Conservation (phyloP, 805 yeast species). For the Ascoidea asiatica region DNA sequence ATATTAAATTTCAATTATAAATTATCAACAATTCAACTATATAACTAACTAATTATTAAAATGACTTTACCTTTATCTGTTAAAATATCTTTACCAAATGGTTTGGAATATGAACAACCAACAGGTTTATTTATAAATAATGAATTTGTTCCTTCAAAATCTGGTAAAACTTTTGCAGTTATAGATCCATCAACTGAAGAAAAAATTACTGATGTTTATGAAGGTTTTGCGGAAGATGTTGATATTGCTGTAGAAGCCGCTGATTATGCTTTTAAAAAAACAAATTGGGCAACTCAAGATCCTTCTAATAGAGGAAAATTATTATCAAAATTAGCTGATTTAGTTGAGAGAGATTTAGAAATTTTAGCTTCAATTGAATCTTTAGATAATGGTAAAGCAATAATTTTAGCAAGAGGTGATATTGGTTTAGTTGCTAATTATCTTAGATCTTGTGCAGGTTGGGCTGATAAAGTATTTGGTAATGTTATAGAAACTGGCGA, state of each 20-base stretch:
- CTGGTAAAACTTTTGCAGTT: slow-evolving; percentile 46
- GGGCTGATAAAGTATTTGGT: slow-evolving; percentile 81
- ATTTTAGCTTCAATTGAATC: slow-evolving; percentile 71
- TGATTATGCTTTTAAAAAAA: slow-evolving; percentile 51
- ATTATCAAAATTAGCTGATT: slow-evolving; percentile 61
- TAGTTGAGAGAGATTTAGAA: slow-evolving; percentile 60
- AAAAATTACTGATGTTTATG: slow-evolving; percentile 52
- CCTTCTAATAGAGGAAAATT: slow-evolving; percentile 56
- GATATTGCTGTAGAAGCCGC: slow-evolving; percentile 84
- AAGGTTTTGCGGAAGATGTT: slow-evolving; percentile 65
- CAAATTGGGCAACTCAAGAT: slow-evolving; percentile 53
- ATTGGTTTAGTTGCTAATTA: slow-evolving; percentile 55
- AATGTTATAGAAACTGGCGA: slow-evolving; percentile 61
- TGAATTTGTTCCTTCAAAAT: slow-evolving; percentile 51
- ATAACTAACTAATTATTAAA: too few species aligned
- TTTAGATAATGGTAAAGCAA: slow-evolving; percentile 81
- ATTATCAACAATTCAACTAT: too few species aligned
- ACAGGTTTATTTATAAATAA: slow-evolving; percentile 74
- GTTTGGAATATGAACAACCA: slow-evolving; percentile 62
- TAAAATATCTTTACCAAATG: slow-evolving; percentile 57
- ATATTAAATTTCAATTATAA: too few species aligned
- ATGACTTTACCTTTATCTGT: slow-evolving; percentile 24
- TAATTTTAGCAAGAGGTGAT: slow-evolving; percentile 59
- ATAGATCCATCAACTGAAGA: slow-evolving; percentile 67
- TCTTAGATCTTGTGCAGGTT: slow-evolving; percentile 79